A percentile compares a stretch with the other conserved stretches of the same genome.
Conservation (phyloP, 2,329 filamentous ascomycete genomes). For the Arthrobotrys sphaeroides region DNA sequence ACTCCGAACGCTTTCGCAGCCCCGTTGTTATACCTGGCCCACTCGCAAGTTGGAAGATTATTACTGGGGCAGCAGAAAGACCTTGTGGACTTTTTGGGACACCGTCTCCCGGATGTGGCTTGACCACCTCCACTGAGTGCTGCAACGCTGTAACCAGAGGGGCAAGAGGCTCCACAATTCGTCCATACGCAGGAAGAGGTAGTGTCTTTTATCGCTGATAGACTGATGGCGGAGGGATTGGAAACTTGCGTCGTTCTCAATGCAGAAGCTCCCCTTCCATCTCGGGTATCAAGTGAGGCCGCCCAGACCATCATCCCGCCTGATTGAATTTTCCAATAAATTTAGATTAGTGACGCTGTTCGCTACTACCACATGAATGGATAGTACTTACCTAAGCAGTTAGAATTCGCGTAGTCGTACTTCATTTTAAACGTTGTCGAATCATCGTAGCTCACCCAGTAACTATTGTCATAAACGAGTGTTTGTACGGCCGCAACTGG, state of each 20-base stretch:
- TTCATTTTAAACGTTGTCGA: conserved; percentile 60
- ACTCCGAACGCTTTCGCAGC: background rate
- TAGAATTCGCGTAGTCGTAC: conserved; percentile 59
- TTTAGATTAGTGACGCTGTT: background rate
- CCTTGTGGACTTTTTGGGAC: background rate
- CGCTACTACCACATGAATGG: no score
- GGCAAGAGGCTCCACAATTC: background rate
- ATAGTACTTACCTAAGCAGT: conserved; percentile 57
- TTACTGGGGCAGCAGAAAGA: conserved; percentile 16
- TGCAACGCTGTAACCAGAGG: background rate
- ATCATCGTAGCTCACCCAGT: conserved; percentile 64
- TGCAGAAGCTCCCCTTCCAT: conserved; percentile 14
- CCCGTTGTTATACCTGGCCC: background rate
- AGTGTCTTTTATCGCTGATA: background rate
- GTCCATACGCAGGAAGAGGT: conserved; percentile 7
- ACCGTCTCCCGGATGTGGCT: background rate
- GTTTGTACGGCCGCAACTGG: conserved; percentile 59
- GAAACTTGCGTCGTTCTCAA: conserved; percentile 28
- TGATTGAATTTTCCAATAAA: background rate
- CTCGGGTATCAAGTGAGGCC: background rate
- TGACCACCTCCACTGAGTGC: background rate
- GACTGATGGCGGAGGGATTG: background rate
- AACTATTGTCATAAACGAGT: conserved; percentile 60
- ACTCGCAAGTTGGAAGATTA: background rate
- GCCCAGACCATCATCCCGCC: conserved; percentile 21